Base-by-base conservation (phyloP, 768 basidiomycete species). In the Mycena belliarum region DNA sequence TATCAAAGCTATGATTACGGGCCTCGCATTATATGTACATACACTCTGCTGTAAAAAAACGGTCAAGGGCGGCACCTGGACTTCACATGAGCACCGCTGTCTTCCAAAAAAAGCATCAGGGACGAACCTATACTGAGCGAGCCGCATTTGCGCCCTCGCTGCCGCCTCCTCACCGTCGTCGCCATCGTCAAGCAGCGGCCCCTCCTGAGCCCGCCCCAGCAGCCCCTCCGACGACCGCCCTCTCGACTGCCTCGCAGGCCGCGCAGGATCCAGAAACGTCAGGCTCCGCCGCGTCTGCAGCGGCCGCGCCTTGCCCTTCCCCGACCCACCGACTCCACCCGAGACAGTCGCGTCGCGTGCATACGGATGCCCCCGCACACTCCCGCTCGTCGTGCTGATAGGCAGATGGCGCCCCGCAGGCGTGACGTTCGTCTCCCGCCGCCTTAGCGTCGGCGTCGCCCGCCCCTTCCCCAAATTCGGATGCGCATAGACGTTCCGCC, bases 401-500 rank as follows among this genome's bases (percentile, higher is more conserved):
- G 67, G 62, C 24, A 57, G 61, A 61, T 78, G 75, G 21, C 73
- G 66, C 20, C 79, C 78, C 21, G 66, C 52, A 24, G 77, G 78
- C 21, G 79, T 81, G 14, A 82, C 70, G 45, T 78, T 82, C 33
- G 77, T 79, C 52, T 78, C 76, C 43, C 73, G 72, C 44, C 80
- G 74, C 62, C 68, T 68, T 61, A 82, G 64, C 35, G 63, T 52
- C 44, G 59, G 63, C 35, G 63, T 53, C 44, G 59, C 55, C 72
- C 75, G 76, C 48, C 74, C 73, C 56, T 68, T 71, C 42, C 74
- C 76, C n/a, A 76, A 48, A 63, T 67, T 52, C 29, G 33, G 41
- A 16, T 74, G 65, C 24, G 78, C 76, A 81, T 81, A 86, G 52
- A 74, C 75, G 11, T 77, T 71, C 74, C 79, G 75, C 85, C 84